phyloP scores from a whole-genome alignment of 78 protist genomes.

The Dictyostelium citrinum region DNA sequence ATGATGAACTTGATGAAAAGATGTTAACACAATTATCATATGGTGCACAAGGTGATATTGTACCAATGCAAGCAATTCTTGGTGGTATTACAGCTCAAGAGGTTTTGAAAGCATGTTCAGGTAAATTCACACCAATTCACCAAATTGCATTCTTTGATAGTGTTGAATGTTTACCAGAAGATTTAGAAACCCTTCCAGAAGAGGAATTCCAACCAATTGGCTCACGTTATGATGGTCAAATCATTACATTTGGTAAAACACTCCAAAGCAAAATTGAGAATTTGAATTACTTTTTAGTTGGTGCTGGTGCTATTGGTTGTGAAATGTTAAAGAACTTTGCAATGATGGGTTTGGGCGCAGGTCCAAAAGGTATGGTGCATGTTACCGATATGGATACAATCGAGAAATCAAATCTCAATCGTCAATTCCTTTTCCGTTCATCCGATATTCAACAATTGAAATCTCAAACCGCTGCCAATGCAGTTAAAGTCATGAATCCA shows the following conservation, averaged over 20 bases:
- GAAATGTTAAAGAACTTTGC: conserved; percentile 96
- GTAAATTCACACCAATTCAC: conserved; percentile 95
- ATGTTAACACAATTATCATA: conserved; percentile 54
- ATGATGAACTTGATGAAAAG: conserved; percentile 75
- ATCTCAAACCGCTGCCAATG: conserved; percentile 94
- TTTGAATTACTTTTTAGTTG: conserved; percentile 92
- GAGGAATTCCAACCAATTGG: conserved; percentile 50
- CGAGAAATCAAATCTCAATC: conserved; percentile 94
- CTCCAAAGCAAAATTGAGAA: conserved; percentile 41
- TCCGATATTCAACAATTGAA: conserved; percentile 91
- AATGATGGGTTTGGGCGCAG: conserved; percentile 93
- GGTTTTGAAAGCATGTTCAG: conserved; percentile 96
- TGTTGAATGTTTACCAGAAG: conserved; percentile 88
- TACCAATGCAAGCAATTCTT: conserved; percentile 87
- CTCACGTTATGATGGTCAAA: conserved; percentile 95
- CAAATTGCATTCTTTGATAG: conserved; percentile 93
- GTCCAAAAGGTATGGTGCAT: conserved; percentile 64
- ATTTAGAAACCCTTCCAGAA: not conserved
- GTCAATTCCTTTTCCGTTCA: conserved; percentile 98
- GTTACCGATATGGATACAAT: conserved; percentile 99
- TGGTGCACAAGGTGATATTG: conserved; percentile 79
- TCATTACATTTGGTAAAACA: conserved; percentile 91
- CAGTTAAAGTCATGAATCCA: conserved; percentile 95
- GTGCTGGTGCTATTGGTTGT: conserved; percentile 99
- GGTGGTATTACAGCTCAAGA: conserved; percentile 96